These are phyloP conservation scores for Salvia miltiorrhiza DNA, from an alignment of 257 asterid species.

Conservation along the genomic window DNA sequence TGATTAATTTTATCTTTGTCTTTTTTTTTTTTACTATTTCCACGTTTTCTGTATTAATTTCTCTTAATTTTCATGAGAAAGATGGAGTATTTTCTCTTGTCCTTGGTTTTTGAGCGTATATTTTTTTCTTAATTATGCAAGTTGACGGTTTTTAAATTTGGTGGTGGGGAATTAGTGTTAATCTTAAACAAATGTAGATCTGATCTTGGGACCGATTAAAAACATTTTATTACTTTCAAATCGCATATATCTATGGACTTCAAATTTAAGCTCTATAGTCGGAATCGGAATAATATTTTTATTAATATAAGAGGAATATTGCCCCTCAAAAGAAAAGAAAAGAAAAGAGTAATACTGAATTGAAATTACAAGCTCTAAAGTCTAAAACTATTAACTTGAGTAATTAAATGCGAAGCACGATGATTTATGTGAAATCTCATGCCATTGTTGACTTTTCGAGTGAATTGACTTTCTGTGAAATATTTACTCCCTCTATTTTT, in stretches of 20 bases:
- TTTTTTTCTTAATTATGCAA: background rate
- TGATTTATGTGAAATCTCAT: background rate
- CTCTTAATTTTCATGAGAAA: background rate
- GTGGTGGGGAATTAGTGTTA: background rate
- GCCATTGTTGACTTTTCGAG: background rate
- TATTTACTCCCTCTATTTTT: too few relatives aligned
- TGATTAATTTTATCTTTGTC: background rate
- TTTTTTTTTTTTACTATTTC: background rate
- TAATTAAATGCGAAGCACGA: background rate
- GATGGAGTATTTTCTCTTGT: background rate
- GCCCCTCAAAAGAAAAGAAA: too few relatives aligned
- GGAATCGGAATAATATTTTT: background rate
- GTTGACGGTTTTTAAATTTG: background rate
- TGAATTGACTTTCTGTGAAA: background rate
- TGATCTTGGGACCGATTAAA: background rate
- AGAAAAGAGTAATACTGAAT: too few relatives aligned
- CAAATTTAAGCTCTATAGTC: too few relatives aligned
- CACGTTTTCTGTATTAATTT: background rate
- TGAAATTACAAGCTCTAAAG: too few relatives aligned
- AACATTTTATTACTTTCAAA: background rate
- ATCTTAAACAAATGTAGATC: background rate
- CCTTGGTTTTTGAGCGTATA: background rate
- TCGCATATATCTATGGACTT: background rate
- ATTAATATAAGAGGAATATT: too few relatives aligned
- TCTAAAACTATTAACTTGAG: too few relatives aligned